Conservation (phyloP, 352 stramenopile species). For the Phytophthora kernoviae region DNA sequence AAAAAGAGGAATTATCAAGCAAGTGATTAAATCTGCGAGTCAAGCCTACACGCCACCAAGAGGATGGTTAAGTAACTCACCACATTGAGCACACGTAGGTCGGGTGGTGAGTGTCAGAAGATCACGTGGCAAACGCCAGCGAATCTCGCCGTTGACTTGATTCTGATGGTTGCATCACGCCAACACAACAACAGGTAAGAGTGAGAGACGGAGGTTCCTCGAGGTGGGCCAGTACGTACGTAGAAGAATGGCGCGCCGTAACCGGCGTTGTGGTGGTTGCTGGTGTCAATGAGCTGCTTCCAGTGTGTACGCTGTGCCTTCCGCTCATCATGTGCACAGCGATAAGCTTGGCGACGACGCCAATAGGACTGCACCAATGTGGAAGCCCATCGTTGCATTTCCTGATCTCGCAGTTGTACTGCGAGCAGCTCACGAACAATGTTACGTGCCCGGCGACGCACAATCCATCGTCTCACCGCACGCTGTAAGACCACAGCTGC, state of each 20-base stretch:
- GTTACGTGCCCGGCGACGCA: slow-evolving; percentile 47
- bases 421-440: slow-evolving; percentile 56
- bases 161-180: slow-evolving; percentile 56
- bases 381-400: slow-evolving; percentile 74
- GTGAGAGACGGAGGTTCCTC: neutral
- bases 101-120: slow-evolving; percentile 80
- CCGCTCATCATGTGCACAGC: slow-evolving; percentile 39
- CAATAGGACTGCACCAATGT: slow-evolving; percentile 77
- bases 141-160: slow-evolving; percentile 90
- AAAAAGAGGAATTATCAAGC: neutral
- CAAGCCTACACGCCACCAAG: neutral
- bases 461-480: slow-evolving; percentile 43
- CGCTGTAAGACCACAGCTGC: slow-evolving; percentile 56
- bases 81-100: slow-evolving; percentile 89
- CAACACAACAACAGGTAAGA: slow-evolving; percentile 2
- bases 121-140: slow-evolving; percentile 90
- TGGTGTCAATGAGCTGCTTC: slow-evolving; percentile 92
- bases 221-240: slow-evolving; percentile 33
- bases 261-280: slow-evolving; percentile 74
- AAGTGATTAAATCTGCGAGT: neutral
- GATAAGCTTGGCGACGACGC: slow-evolving; percentile 47
- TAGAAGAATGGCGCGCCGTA: slow-evolving; percentile 93
- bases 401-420: slow-evolving; percentile 42
- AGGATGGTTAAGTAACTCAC: slow-evolving; percentile 32
- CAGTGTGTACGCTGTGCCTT: slow-evolving; percentile 68